phyloP scores from a whole-genome alignment of 768 basidiomycete genomes.

The Termitomyces sp. region DNA sequence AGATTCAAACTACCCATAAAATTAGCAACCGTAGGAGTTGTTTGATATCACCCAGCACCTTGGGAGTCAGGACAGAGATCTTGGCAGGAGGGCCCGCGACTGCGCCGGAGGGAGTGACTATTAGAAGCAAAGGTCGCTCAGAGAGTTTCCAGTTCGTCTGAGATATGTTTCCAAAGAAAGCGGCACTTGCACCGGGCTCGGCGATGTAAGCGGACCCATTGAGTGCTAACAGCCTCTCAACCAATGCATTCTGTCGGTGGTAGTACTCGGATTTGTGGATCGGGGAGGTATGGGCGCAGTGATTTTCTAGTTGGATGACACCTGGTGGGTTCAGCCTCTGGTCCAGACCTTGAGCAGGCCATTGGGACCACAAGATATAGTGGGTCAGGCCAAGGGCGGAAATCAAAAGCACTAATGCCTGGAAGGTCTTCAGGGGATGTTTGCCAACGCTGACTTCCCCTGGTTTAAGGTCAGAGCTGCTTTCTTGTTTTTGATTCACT shows the following conservation, averaged over 20 bases:
- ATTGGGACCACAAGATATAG: neutral
- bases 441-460: neutral
- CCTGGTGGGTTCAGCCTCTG: neutral
- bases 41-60: constrained; percentile 16
- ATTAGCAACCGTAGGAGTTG: neutral
- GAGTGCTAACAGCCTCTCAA: constrained; percentile 38
- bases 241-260: constrained; percentile 49
- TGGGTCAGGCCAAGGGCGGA: neutral
- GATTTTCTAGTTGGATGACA: constrained; percentile 12
- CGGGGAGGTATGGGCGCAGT: constrained; percentile 45
- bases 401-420: neutral
- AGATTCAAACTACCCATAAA: constrained; percentile 48
- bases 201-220: constrained; percentile 68
- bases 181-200: constrained; percentile 69
- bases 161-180: constrained; percentile 73
- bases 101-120: constrained; percentile 42
- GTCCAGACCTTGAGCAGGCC: neutral
- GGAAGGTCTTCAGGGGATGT: neutral
- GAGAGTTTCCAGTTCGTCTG: constrained; percentile 58
- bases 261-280: constrained; percentile 42
- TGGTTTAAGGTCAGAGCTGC: neutral
- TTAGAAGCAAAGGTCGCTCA: constrained; percentile 72
- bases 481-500: neutral
- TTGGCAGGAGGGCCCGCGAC: constrained; percentile 27
- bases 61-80: constrained; percentile 64